Evolutionary conservation across 192 early-diverging fungal genomes (phyloP).

Genomic region (Phycomyces nitens): DNA sequence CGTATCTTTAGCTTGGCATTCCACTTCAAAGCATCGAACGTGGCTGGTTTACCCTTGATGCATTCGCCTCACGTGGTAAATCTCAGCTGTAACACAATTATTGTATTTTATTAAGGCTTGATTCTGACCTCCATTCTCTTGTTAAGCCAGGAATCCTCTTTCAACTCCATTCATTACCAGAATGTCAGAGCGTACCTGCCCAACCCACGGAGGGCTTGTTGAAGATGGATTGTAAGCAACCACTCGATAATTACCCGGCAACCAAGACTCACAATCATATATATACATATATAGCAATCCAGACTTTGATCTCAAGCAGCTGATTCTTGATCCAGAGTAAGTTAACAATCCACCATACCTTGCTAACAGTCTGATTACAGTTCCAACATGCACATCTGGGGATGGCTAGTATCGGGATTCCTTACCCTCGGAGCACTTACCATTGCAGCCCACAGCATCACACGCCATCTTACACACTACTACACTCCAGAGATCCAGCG

Average conservation of each 20-base stretch:
- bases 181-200: constrained; percentile 18
- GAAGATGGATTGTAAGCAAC: constrained; percentile 26
- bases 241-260: background rate
- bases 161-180: no score
- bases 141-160: no score
- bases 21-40: no score
- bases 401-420: constrained; percentile 32
- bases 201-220: constrained; percentile 17
- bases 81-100: no score
- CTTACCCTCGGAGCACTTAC: constrained; percentile 22
- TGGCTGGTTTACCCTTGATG: no score
- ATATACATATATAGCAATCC: constrained; percentile 20
- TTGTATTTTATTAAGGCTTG: no score
- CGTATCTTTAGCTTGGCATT: no score
- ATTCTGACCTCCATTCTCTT: no score
- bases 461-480: constrained; percentile 21
- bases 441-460: constrained; percentile 23
- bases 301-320: constrained; percentile 20
- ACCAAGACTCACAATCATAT: background rate
- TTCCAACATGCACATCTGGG: constrained; percentile 32
- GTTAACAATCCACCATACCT: background rate
- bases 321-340: constrained; percentile 25
- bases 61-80: no score
- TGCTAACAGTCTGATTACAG: constrained; percentile 5
- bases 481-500: constrained; percentile 16